Conservation (phyloP, 495 filamentous ascomycete species). For the Mycothermus thermophilus region DNA sequence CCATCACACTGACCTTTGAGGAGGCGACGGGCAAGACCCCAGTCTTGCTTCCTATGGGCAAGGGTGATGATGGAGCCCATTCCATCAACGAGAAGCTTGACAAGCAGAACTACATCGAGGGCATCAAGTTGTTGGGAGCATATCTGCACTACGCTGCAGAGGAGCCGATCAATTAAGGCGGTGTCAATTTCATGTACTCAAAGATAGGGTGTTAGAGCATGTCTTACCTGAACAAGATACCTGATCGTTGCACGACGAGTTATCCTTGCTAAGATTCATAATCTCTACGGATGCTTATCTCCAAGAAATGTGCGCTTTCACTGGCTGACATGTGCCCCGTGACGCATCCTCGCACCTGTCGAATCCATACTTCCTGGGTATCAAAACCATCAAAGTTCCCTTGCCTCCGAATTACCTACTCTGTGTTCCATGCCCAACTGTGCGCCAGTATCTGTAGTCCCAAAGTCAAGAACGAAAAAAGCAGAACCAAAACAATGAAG, state of each 20-base stretch:
- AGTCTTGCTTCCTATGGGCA: conserved; percentile 88
- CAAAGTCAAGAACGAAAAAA: neutral
- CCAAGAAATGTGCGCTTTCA: no score
- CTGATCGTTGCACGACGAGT: no score
- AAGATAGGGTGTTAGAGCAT: no score
- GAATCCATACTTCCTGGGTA: no score
- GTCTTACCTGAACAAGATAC: no score
- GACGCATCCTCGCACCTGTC: no score
- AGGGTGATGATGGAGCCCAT: conserved; percentile 89
- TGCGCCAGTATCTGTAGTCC: no score
- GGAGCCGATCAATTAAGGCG: conserved; percentile 45
- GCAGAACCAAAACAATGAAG: neutral
- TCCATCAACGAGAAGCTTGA: conserved; percentile 98
- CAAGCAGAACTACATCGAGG: conserved; percentile 92
- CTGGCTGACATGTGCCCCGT: no score
- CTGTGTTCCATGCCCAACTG: neutral
- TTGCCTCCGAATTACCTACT: neutral
- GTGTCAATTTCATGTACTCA: no score
- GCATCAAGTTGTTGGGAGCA: conserved; percentile 87
- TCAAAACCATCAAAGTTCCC: no score
- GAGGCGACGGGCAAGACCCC: conserved; percentile 98
- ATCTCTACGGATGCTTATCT: no score
- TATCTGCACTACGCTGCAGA: conserved; percentile 96
- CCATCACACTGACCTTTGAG: conserved; percentile 93
- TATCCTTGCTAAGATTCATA: no score